These are phyloP conservation scores for Ogataea pini DNA, from an alignment of 805 yeast genomes.

Conservation along the genomic window DNA sequence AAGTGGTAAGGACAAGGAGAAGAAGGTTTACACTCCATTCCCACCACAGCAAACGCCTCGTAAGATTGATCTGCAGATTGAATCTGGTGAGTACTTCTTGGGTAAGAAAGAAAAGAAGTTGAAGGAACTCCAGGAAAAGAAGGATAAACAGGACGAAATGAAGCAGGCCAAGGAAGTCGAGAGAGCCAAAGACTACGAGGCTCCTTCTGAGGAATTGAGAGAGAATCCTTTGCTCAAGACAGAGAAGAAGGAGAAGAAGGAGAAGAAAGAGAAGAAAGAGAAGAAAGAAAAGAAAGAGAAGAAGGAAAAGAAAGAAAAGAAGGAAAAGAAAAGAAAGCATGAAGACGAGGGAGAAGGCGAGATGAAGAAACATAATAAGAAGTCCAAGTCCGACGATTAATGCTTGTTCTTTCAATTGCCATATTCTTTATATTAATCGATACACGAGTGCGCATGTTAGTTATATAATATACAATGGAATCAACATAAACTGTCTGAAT, in stretches of 20 bases:
- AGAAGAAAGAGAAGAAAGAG: constrained; percentile 33
- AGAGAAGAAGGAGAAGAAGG: constrained; percentile 32
- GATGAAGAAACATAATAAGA: constrained; percentile 19
- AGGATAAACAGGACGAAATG: constrained; percentile 72
- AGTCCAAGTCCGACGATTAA: constrained; percentile 6
- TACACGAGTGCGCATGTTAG: constrained; percentile 11
- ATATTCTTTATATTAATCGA: not conserved
- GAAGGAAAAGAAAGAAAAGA: constrained; percentile 19
- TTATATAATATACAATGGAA: constrained; percentile 5
- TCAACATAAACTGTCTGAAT: not conserved
- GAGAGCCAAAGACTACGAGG: constrained; percentile 74
- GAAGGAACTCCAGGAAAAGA: constrained; percentile 72
- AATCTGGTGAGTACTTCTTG: constrained; percentile 96
- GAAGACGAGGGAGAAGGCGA: constrained; percentile 17
- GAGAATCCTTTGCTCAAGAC: constrained; percentile 38
- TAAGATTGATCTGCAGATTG: constrained; percentile 95
- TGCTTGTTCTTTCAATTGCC: not conserved
- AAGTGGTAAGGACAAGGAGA: constrained; percentile 44
- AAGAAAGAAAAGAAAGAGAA: constrained; percentile 31
- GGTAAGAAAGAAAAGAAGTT: constrained; percentile 79
- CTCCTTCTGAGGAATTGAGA: constrained; percentile 70
- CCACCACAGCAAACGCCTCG: constrained; percentile 98
- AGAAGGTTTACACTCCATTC: constrained; percentile 94
- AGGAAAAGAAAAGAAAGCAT: constrained; percentile 32
- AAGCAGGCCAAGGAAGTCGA: constrained; percentile 66